phyloP scores from a whole-genome alignment of 129 eudicot species.

The Sambucus nigra region DNA sequence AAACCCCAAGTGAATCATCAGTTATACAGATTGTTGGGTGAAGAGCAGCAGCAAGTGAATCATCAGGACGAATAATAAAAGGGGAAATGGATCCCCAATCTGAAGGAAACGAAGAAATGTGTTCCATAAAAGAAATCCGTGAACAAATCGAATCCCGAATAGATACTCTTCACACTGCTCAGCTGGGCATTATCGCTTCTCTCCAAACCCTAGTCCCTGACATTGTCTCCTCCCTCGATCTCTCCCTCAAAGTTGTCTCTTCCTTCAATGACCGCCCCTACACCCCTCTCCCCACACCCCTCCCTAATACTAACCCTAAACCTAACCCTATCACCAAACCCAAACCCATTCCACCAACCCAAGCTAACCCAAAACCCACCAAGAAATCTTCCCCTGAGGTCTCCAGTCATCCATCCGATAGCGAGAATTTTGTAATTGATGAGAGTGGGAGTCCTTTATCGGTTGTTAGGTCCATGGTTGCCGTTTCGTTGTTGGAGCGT shows the following conservation, averaged over 20 bases:
- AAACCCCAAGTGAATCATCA: not conserved
- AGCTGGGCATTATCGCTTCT: conserved; percentile 69
- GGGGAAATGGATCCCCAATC: conserved; percentile 41
- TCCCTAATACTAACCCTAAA: conserved; percentile 36
- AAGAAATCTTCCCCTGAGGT: conserved; percentile 11
- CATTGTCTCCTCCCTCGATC: conserved; percentile 65
- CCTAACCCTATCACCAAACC: conserved; percentile 8
- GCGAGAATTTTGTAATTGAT: conserved; percentile 23
- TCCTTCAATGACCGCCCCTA: conserved; percentile 52
- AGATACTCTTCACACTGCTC: conserved; percentile 49
- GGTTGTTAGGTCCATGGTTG: conserved; percentile 78
- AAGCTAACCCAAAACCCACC: not conserved
- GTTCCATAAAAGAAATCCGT: conserved; percentile 47
- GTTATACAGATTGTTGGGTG: not conserved
- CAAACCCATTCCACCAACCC: not conserved
- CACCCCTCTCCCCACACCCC: conserved; percentile 52
- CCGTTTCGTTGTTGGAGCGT: conserved; percentile 68
- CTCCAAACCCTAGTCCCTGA: conserved; percentile 67
- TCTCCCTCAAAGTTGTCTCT: conserved; percentile 69
- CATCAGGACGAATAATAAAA: not conserved
- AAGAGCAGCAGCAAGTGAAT: not conserved
- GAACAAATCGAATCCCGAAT: conserved; percentile 61
- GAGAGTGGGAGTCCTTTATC: conserved; percentile 36
- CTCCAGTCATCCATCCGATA: not conserved
- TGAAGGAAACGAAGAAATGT: conserved; percentile 29